Evolutionary conservation across 495 filamentous ascomycete species (phyloP), one percentile per base, ranked within the genome.

Genomic region (Neurospora cerealis): DNA sequence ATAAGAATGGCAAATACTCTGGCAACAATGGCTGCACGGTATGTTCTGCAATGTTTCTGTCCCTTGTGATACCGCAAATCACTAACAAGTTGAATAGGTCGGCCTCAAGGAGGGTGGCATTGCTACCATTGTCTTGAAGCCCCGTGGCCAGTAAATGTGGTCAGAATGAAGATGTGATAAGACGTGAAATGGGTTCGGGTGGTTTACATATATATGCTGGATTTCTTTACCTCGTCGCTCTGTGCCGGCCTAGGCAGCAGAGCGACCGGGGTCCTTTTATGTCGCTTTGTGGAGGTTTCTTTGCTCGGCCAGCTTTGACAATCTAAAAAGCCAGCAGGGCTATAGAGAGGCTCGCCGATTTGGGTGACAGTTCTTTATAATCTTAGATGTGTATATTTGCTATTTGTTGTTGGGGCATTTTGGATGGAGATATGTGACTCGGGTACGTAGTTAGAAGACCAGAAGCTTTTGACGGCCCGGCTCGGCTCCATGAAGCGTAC

Each of bases 391-490:
- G 73, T 76, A 80, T 80, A 78, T 48, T 91, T 92, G 86, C 88
- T 73, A 74, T 75, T 75, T 66, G 54, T 1, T 66, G 28, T 36
- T 66, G 6, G 46, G 15, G 54, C 54, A 34, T 34, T 66, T 77
- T 72, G 73, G 73, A 70, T 72, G 32, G 32, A 42, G 72, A 37
- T 24, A 60, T 69, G 73, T 62, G 73, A 66, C 36, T 54, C 13
- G 54, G 54, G 54, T 66, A 66, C 54, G 54, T 66, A 72, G 34
- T 32, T 38, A 92, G 34, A 92, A 83, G 73, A 93, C 92, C 0
- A 91, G 91, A 78, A 92, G 93, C 91, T 92, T 93, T 89, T 92
- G 93, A 11, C 91, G 86, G 8, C 92, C 85, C 37, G 93, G 83
- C 38, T 91, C 54, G 28, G 54, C 28, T 66, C 54, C 54, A 66